Base-by-base conservation (phyloP, 306 rosid genomes). In the Castanea sativa region DNA sequence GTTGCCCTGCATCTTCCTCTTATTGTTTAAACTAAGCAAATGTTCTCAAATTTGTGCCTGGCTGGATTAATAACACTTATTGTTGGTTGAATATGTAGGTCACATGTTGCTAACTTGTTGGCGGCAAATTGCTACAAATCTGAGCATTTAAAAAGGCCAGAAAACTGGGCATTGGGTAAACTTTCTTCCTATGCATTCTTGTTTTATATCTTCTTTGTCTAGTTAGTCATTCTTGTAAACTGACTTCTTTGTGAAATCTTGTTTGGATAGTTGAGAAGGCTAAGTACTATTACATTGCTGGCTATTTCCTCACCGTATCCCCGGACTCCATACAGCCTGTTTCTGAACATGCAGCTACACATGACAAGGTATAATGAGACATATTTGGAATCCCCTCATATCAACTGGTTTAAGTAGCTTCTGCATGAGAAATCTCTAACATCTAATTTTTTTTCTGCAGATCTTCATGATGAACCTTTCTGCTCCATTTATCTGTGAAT, bases 81-180 rank as follows among this genome's bases (percentile, higher is more conserved):
- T 59, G 65, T 59, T 21, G 16, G 65, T 30, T 74, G 74, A 64
- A 69, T 80, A 45, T 53, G 9, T 81, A 93, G 98, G 92, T 92
- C 99, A 7, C 99, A 93, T 78, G 56, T 95, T 87, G 99, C 98
- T 61, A 95, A 95, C 85, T 85, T 95, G 80, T 87, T 97, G 1
- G 99, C 99, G 51, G 99, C 98, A 60, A 95, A 92, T 86, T 95
- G 98, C 85, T 95, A 95, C 80, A 95, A 95, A 85, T 21, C 86
- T 19, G 97, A 95, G 35, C 99, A 95, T 80, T 83, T 95, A 88
- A 89, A 86, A 87, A 85, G 4, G 79, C 97, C 97, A 20, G 97
- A 95, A 85, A 95, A 89, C 65, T 95, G 99, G 99, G 94, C 98
- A 10, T 76, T 91, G 76, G 99, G 98, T 93, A 90, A 52, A n/a